Conservation (phyloP, 192 early-diverging fungal species). For the Coemansia javaensis region DNA sequence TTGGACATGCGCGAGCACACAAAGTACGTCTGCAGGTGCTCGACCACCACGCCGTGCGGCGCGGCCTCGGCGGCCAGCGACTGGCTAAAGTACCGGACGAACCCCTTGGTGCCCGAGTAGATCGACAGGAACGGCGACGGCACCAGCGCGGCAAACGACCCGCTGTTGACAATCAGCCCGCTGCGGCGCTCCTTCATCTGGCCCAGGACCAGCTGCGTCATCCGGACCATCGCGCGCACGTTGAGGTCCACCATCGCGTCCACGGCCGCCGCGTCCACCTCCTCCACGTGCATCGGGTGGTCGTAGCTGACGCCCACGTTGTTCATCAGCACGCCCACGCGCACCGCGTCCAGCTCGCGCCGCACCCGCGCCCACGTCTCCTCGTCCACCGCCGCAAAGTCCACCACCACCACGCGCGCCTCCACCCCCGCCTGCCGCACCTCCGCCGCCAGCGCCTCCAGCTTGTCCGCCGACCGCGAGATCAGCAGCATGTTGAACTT, state of each 20-base stretch:
- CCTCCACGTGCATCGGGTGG: constrained; percentile 79
- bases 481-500: constrained; percentile 82
- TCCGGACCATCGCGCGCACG: constrained; percentile 72
- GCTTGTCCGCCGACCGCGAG: constrained; percentile 75
- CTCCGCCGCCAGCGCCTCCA: constrained; percentile 69
- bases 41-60: constrained; percentile 68
- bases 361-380: constrained; percentile 67
- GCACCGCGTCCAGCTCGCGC: constrained; percentile 52
- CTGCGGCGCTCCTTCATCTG: constrained; percentile 70
- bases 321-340: constrained; percentile 68
- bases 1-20: constrained; percentile 93
- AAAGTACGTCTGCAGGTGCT: constrained; percentile 95
- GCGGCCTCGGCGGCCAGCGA: constrained; percentile 79
- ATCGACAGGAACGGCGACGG: constrained; percentile 81
- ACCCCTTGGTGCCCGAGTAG: constrained; percentile 92
- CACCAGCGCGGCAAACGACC: constrained; percentile 82
- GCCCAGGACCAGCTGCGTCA: constrained; percentile 75
- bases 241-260: constrained; percentile 82
- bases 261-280: constrained; percentile 61
- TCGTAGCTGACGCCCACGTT: constrained; percentile 93
- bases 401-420: constrained; percentile 66
- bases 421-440: constrained; percentile 58
- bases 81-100: constrained; percentile 84
- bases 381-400: constrained; percentile 58
- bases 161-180: constrained; percentile 89